Base-by-base conservation (phyloP, 2,329 filamentous ascomycete genomes). In the Cadophora gregata region DNA sequence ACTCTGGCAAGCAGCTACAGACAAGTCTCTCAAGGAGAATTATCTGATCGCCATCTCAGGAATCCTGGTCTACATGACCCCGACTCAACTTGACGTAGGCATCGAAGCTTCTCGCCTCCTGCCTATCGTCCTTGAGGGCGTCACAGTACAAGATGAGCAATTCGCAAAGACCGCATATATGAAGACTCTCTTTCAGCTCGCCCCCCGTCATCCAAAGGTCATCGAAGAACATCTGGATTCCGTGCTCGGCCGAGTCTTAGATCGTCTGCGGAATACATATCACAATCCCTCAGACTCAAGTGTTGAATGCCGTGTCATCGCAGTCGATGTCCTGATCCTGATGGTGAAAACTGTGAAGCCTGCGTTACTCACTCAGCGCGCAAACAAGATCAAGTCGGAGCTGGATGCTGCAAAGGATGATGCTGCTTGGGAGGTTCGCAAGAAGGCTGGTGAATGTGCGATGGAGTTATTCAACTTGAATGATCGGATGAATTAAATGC, bases 11-110 rank as follows among this genome's bases (percentile, higher is more conserved):
- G 5, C n/a, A 4, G 48, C 58, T 14, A 42, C 24, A 1, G 47
- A 67, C 9, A 59, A 48, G 1, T 55, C 47, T 5, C 45, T 67
- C 0, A 75, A 75, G 56, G 65, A 68, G 0, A 75, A 75, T 24
- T 71, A 66, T 25, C 60, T 77, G 0, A 69, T 77, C 29, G 76
- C 77, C 10, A 66, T 77, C 8, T 67, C 69, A 9, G 74, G 72
- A 1, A 64, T 77, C 10, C 48, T 78, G 0, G 64, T 67, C 14
- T 70, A 71, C 56, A 72, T 75, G 56, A 68, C 73, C 29, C 59
- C 69, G 1, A 59, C 56, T 0, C 45, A 61, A 4, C 50, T 69
- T 10, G 60, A 71, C 25, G 47, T 72, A 8, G 60, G 69, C 10
- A 62, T 65, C 6, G 67, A 68, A 42, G 69, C 67, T 3, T 53